Base-by-base conservation (phyloP, 2,329 filamentous ascomycete species). In the Ustulina deusta region DNA sequence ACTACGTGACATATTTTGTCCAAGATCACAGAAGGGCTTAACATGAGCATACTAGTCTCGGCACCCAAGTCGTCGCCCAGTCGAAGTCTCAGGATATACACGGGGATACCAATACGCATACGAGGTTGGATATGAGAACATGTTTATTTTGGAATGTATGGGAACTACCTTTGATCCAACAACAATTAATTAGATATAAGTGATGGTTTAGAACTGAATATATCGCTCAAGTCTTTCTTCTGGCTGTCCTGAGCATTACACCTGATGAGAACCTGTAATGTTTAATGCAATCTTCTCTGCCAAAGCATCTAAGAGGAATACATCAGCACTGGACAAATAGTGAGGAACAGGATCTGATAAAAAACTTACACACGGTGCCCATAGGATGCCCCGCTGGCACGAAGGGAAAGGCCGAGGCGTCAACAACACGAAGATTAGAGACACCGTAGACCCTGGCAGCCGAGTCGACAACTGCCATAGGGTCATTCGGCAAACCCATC, bases 381-480 rank as follows among this genome's bases (percentile, higher is more conserved):
- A 51, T 38, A 2, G 63, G 63, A 32, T 69, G 67, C 0, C 67
- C 67, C 1, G 67, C 48, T 0, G 72, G 71, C 32, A 76, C 44
- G 4, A 76, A 25, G 0, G 75, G 65, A 22, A 76, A 75, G 1
- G 59, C 57, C n/a, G 72, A 74, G 2, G 77, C 75, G 62, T 79
- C 78, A 1, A 78, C 77, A 1, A 69, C 63, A 0, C 63, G 29
- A 0, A 69, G 42, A 5, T 60, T 48, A 15, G 29, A 17, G 6
- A 74, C 72, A n/a, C 71, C 71, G 38, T 51, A 59, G 7, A 74
- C 72, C n/a, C 59, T 55, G 25, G 58, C 63, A 15, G 62, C 10
- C 10, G 56, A 29, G 34, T 74, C 72, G 22, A 74, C 51, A 3
- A 74, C 72, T 17, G 72, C 72, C 22, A 46, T 66, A 0, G 40